These are phyloP conservation scores for Durotheca rogersii DNA, from an alignment of 495 filamentous ascomycete species.

Conservation along the genomic window DNA sequence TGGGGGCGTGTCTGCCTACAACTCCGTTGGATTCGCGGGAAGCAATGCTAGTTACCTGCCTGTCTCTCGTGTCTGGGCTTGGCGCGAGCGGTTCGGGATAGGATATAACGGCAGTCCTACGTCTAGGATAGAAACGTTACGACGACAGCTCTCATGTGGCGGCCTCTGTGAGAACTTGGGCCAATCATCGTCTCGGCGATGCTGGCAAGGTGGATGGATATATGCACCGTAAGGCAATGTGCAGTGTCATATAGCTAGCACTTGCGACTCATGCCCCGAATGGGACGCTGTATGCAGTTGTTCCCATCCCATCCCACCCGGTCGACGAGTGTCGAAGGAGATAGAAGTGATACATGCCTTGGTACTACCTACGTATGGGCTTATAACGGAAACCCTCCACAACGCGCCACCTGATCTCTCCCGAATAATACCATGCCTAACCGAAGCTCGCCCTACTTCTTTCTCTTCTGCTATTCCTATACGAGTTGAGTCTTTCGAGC, in stretches of 20 bases:
- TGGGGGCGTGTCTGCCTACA: not conserved
- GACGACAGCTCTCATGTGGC: too few species aligned
- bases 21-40: too few species aligned
- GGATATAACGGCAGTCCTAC: too few species aligned
- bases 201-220: conserved; percentile 1
- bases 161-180: not conserved
- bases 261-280: conserved; percentile 13
- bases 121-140: too few species aligned
- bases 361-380: too few species aligned
- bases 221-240: conserved; percentile 11
- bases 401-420: too few species aligned
- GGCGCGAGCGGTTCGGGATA: too few species aligned
- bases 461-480: conserved; percentile 7
- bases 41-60: conserved; percentile 3
- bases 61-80: not conserved
- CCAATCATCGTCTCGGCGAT: conserved; percentile 2
- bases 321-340: too few species aligned
- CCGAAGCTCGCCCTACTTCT: conserved; percentile 13
- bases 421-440: too few species aligned
- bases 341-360: too few species aligned
- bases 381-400: not conserved
- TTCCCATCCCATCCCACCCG: too few species aligned
- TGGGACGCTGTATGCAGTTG: conserved; percentile 19
- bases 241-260: conserved; percentile 13
- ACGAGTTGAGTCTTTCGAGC: conserved; percentile 2